Percentiles rank a stretch among this genome's conserved stretches.
These are phyloP conservation scores for Verticillium nonalfalfae DNA, from an alignment of 2,329 filamentous ascomycete genomes.

Conservation along the genomic window DNA sequence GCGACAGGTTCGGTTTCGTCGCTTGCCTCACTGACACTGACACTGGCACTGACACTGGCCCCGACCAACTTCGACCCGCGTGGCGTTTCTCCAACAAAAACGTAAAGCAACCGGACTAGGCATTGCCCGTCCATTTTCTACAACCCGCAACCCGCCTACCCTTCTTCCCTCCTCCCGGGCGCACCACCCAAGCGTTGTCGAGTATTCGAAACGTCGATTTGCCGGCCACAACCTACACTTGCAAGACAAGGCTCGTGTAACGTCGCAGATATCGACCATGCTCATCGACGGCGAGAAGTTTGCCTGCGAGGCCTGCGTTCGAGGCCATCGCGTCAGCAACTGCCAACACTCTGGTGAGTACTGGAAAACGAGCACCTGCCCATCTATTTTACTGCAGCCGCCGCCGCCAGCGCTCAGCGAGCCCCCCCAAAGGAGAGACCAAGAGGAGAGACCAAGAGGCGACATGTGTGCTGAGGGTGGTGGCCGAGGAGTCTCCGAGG, in stretches of 20 bases:
- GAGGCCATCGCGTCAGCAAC: constrained; percentile 97
- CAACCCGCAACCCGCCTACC: background rate
- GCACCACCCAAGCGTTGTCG: background rate
- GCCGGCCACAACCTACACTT: background rate
- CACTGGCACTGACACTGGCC: background rate
- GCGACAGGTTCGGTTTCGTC: background rate
- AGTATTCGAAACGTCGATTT: background rate
- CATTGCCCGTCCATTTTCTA: background rate
- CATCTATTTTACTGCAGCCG: background rate
- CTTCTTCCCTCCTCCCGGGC: background rate
- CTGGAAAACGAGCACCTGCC: constrained; percentile 14
- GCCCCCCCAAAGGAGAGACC: background rate
- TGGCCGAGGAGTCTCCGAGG: background rate
- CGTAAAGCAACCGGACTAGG: background rate
- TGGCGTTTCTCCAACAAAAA: background rate
- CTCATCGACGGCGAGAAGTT: constrained; percentile 94
- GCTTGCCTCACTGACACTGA: background rate
- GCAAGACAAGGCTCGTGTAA: background rate
- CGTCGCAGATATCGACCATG: constrained; percentile 39
- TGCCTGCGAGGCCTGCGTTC: constrained; percentile 96
- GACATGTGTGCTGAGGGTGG: background rate
- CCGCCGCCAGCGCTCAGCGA: background rate
- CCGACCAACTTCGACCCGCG: background rate
- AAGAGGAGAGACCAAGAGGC: background rate
- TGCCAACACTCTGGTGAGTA: constrained; percentile 89